Evolutionary conservation across 2,329 filamentous ascomycete species (phyloP), one percentile per base, ranked within the genome.

Genomic region (Talaromyces verruculosus): DNA sequence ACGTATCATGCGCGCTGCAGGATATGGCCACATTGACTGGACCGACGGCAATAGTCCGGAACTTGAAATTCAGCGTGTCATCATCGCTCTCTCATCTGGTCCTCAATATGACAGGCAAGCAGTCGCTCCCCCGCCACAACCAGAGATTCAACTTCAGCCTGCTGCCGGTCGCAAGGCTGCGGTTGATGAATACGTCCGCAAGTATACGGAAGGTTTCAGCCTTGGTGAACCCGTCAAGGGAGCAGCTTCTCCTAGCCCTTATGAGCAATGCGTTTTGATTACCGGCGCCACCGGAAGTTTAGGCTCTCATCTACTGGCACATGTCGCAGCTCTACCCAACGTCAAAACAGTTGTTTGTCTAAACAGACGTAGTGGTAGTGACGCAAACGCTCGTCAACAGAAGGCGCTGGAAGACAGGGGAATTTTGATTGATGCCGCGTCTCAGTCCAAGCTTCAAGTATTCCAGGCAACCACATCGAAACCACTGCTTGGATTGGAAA

Each of bases 381-480:
- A 65, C 30, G 67, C 76, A 3, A 33, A 68, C 0, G 47, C 65
- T 3, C 77, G 77, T 11, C 82, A 84, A 68, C 61, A 70, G 4
- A 49, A 77, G 25, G 72, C 80, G 0, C 53, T 81, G 13, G 33
- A 59, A 13, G 64, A 69, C 13, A 71, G 70, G 64, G 71, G 72
- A 0, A 69, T 78, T n/a, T 28, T 5, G 2, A 63, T 79, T 2
- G 58, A 61, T 17, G 10, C 69, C 1, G 41, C 51, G 0, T 66
- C 71, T 4, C 33, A 63, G 13, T 33, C 72, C 0, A 85, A 84
- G 68, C 59, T 85, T 0, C 61, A 53, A 2, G 85, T 87, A 43
- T 70, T 84, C 4, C 78, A 82, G 39, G 81, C 80, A 1, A 84
- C 88, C 68, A 78, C 83, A 17, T 78, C 81, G 0, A 77, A 80